Evolutionary conservation across 208 protist species (phyloP).

Genomic region (Porcisia hertigi): DNA sequence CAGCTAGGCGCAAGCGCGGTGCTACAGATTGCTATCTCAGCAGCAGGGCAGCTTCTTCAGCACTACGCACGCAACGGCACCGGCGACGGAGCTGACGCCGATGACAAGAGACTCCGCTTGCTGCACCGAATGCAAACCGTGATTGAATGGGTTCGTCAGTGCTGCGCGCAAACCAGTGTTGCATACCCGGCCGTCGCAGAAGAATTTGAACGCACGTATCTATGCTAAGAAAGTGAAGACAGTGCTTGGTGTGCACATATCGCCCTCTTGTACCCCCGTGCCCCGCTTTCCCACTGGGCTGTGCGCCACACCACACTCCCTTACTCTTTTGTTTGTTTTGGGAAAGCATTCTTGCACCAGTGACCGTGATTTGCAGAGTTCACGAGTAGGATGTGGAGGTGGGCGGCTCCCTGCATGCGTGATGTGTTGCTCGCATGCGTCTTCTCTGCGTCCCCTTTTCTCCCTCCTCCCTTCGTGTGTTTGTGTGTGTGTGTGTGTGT

Average conservation of each 20-base stretch:
- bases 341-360: not conserved
- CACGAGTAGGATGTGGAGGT: not conserved
- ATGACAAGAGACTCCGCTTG: slow-evolving; percentile 27
- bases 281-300: slow-evolving; percentile 1
- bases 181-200: slow-evolving; percentile 37
- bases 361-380: not conserved
- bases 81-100: slow-evolving; percentile 22
- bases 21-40: slow-evolving; percentile 33
- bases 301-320: not conserved
- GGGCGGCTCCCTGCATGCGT: not conserved
- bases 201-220: slow-evolving; percentile 45
- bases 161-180: slow-evolving; percentile 39
- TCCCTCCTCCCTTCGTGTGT: not conserved
- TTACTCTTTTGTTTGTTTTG: not conserved
- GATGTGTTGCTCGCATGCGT: not conserved
- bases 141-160: slow-evolving; percentile 56
- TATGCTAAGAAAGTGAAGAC: slow-evolving; percentile 18
- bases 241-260: not conserved
- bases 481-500: not conserved
- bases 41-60: slow-evolving; percentile 24
- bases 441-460: not conserved
- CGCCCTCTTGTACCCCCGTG: slow-evolving; percentile 6
- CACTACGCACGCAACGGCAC: slow-evolving; percentile 19
- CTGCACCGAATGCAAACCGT: slow-evolving; percentile 54
- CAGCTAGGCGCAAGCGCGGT: slow-evolving; percentile 38